Conservation (phyloP, 768 basidiomycete genomes). For the Trametes gibbosa region DNA sequence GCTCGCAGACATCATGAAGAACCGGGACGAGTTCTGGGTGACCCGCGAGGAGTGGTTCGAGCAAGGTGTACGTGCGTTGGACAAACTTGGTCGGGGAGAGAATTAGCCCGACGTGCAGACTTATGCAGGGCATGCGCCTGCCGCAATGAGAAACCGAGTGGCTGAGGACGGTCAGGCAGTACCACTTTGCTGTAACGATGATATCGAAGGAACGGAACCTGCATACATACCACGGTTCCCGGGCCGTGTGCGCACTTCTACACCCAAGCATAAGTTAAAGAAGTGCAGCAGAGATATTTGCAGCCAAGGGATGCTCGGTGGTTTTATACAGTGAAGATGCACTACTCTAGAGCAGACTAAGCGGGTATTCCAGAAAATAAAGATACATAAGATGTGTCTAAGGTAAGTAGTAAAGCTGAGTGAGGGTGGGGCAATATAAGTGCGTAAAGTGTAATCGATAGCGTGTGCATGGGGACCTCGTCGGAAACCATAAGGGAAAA, state of each 20-base stretch:
- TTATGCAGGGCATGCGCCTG: conserved; percentile 6
- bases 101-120: conserved; percentile 16
- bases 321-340: conserved; percentile 6
- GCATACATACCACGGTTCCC: not conserved
- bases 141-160: not conserved
- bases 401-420: not conserved
- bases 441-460: conserved; percentile 10
- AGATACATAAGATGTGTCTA: conserved; percentile 14
- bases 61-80: conserved; percentile 76
- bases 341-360: conserved; percentile 12
- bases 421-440: conserved; percentile 9
- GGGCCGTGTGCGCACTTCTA: too few species aligned
- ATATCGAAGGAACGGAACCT: conserved; percentile 3
- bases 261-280: too few species aligned
- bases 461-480: not conserved
- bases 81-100: conserved; percentile 80
- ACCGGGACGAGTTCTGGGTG: conserved; percentile 93
- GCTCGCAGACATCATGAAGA: conserved; percentile 97
- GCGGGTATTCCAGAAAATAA: conserved; percentile 6
- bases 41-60: conserved; percentile 94
- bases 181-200: conserved; percentile 10
- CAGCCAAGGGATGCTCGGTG: too few species aligned
- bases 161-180: conserved; percentile 8
- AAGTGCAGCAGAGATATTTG: too few species aligned
- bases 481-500: not conserved